Evolutionary conservation across 805 yeast genomes (phyloP), one percentile per base, ranked within the genome.

Genomic region (Ogataea zsoltii): DNA sequence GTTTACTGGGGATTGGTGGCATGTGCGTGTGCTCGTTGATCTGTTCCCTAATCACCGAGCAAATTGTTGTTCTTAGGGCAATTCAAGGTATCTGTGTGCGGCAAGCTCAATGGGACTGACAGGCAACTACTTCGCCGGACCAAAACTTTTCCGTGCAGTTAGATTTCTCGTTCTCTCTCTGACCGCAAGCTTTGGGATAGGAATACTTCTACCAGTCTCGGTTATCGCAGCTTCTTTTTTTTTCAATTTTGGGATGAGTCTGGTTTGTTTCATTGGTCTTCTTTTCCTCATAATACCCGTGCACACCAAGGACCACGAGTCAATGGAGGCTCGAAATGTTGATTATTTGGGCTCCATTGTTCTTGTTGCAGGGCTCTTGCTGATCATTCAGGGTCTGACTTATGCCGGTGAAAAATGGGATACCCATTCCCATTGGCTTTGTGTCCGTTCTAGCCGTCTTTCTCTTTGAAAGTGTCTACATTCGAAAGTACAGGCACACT

Each of bases 391-490:
- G 9, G 80, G 77, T 0, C 58, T 75, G 36, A 72, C 75, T 0
- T 72, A 72, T 51, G 77, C 75, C n/a, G 77, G 77, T 17, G 64
- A 63, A 6, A 56, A 58, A 1, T 75, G 79, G 79, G 57, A 58
- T 71, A 19, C 67, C 78, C 0, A 47, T 75, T 1, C 58, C 68
- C 2, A 48, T 75, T 42, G 79, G 79, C 1, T 41, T 67, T 11
- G 17, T 69, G 2, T 41, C 67, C 14, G 38, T 70, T 3, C 14
- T 60, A 4, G 25, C 42, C 4, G 63, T 58, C 32, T 50, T 65
- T 21, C 17, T 60, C 4, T 68, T 60, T 56, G 79, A 74, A 53
- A 46, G 51, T 9, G 16, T 41, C 15, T 58, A 49, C 35, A 45
- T 60, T 7, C 44, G 39, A 12, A 18, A 35, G 3, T 55, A 46